Evolutionary conservation across 2,329 filamentous ascomycete genomes (phyloP).

Genomic region (Sordariomycetes sp.): DNA sequence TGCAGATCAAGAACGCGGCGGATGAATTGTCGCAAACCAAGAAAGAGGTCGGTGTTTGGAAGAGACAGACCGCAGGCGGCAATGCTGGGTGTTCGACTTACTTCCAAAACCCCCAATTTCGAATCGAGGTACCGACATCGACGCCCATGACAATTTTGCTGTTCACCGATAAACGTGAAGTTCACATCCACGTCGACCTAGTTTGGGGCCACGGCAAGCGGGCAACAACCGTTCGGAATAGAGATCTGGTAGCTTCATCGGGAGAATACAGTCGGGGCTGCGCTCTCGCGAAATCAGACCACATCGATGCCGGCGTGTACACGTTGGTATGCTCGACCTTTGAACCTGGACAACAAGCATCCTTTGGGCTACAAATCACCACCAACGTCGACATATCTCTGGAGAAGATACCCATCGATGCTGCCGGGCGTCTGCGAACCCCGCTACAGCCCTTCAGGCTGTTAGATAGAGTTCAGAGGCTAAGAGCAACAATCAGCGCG

Average conservation of each 20-base stretch:
- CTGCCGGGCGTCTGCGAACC: slow-evolving; percentile 63
- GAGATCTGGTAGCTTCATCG: slow-evolving; percentile 74
- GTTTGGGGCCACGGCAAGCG: slow-evolving; percentile 70
- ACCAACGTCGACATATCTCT: slow-evolving; percentile 49
- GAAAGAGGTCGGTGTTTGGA: slow-evolving; percentile 64
- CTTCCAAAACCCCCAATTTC: slow-evolving; percentile 81
- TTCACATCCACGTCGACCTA: slow-evolving; percentile 77
- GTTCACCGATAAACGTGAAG: slow-evolving; percentile 53
- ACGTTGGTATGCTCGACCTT: slow-evolving; percentile 89
- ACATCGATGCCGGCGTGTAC: slow-evolving; percentile 65
- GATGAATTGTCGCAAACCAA: slow-evolving; percentile 49
- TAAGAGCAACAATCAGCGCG: slow-evolving; percentile 28
- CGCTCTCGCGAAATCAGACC: slow-evolving; percentile 54
- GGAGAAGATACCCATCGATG: slow-evolving; percentile 57
- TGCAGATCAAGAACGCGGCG: slow-evolving; percentile 53
- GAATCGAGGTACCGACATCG: slow-evolving; percentile 44
- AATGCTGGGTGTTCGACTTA: slow-evolving; percentile 70
- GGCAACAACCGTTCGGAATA: slow-evolving; percentile 57
- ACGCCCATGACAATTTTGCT: slow-evolving; percentile 66
- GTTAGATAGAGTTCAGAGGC: slow-evolving; percentile 24
- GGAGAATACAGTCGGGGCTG: slow-evolving; percentile 83
- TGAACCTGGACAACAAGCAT: slow-evolving; percentile 66
- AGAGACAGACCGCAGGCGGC: slow-evolving; percentile 69
- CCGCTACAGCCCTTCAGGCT: slow-evolving; percentile 49
- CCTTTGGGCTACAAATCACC: slow-evolving; percentile 68